phyloP scores from a whole-genome alignment of 2,329 filamentous ascomycete species.

The Shiraia sp. region DNA sequence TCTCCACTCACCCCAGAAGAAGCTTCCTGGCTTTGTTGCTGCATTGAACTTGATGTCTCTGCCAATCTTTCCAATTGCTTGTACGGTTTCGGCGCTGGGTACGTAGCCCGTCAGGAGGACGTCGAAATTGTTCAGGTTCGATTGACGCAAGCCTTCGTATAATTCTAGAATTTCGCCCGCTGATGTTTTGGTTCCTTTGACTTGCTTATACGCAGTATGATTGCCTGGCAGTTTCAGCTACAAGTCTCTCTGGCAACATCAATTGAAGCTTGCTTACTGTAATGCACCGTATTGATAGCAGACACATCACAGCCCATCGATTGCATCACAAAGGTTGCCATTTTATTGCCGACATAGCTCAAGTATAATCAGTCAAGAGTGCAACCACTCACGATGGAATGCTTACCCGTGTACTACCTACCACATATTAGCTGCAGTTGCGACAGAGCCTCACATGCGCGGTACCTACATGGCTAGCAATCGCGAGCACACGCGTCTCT shows the following conservation, averaged over 20 bases:
- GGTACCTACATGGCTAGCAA: constrained; percentile 88
- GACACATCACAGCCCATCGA: constrained; percentile 91
- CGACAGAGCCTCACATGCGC: constrained; percentile 8
- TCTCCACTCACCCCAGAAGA: constrained; percentile 76
- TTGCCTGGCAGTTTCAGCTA: constrained; percentile 66
- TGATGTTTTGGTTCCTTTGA: constrained; percentile 80
- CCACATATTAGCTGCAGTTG: constrained; percentile 26
- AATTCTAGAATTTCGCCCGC: constrained; percentile 82
- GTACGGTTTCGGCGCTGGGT: constrained; percentile 81
- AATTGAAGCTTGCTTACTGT: constrained; percentile 66
- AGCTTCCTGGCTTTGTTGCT: constrained; percentile 67
- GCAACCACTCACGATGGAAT: not conserved
- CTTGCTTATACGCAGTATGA: constrained; percentile 88
- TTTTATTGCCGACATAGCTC: constrained; percentile 97
- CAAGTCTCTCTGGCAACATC: not conserved
- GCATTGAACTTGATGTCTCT: constrained; percentile 74
- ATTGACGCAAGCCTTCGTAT: constrained; percentile 82
- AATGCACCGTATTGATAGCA: constrained; percentile 94
- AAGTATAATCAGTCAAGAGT: constrained; percentile 16
- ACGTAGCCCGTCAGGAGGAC: constrained; percentile 95
- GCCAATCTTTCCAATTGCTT: constrained; percentile 82
- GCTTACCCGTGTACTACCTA: constrained; percentile 77
- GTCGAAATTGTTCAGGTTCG: constrained; percentile 84
- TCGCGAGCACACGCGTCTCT: constrained; percentile 74
- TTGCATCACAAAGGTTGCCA: constrained; percentile 94